Conservation (phyloP, 352 stramenopile species). For the Phytopythium helicoides region DNA sequence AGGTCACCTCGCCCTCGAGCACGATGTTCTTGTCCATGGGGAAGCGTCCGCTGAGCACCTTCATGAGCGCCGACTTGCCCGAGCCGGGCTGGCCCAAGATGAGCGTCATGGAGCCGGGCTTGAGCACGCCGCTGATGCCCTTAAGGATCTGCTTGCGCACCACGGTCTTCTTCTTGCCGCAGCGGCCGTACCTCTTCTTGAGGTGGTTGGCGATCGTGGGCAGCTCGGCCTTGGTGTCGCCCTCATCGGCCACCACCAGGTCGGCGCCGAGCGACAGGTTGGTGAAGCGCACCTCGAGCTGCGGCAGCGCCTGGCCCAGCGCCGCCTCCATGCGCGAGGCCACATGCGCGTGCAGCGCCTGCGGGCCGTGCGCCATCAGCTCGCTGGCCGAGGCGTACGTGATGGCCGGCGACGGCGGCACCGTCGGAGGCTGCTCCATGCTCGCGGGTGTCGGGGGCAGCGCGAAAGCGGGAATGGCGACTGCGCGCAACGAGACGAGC, state of each 20-base stretch:
- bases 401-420: slow-evolving; percentile 8
- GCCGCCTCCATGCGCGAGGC: slow-evolving; percentile 21
- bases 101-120: slow-evolving; percentile 22
- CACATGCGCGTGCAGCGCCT: slow-evolving; percentile 26
- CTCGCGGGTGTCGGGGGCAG: background rate
- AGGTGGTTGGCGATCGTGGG: slow-evolving; percentile 34
- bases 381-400: slow-evolving; percentile 7
- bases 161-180: slow-evolving; percentile 14
- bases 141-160: slow-evolving; percentile 19
- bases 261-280: slow-evolving; percentile 15
- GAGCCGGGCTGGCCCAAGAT: slow-evolving; percentile 12
- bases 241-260: slow-evolving; percentile 12
- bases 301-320: slow-evolving; percentile 22
- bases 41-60: slow-evolving; percentile 23
- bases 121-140: slow-evolving; percentile 14
- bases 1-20: slow-evolving; percentile 21
- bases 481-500: background rate
- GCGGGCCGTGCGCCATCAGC: slow-evolving; percentile 21
- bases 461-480: background rate
- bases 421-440: background rate
- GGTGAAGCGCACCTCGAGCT: slow-evolving; percentile 32
- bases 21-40: slow-evolving; percentile 13
- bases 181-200: slow-evolving; percentile 15
- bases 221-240: slow-evolving; percentile 14
- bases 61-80: slow-evolving; percentile 24